These are phyloP conservation scores for Kandelia obovata DNA, from an alignment of 345 rosid species.

Conservation along the genomic window DNA sequence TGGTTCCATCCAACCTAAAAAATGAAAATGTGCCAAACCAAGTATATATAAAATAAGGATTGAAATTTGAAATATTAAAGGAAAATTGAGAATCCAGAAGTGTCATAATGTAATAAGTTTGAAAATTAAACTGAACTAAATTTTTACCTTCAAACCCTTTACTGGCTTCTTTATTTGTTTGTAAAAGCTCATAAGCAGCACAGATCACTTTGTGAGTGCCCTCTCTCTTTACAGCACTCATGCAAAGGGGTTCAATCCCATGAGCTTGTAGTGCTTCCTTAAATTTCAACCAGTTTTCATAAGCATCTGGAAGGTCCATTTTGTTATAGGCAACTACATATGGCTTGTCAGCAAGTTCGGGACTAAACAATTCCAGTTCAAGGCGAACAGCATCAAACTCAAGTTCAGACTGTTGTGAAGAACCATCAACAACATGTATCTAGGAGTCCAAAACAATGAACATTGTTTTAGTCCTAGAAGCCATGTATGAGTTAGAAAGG, in stretches of 20 bases:
- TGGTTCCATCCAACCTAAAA: slow-evolving; percentile 33
- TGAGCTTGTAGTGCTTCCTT: slow-evolving; percentile 57
- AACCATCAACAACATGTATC: slow-evolving; percentile 94
- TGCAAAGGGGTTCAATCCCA: slow-evolving; percentile 68
- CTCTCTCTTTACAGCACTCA: slow-evolving; percentile 79
- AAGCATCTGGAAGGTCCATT: slow-evolving; percentile 90
- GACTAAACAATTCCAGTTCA: slow-evolving; percentile 86
- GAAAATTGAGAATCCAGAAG: not conserved
- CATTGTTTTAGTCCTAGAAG: not conserved
- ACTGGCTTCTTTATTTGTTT: slow-evolving; percentile 45
- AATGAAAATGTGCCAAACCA: slow-evolving; percentile 14
- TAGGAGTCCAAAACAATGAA: slow-evolving; percentile 24
- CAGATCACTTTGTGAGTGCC: slow-evolving; percentile 72
- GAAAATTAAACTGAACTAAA: slow-evolving; percentile 2
- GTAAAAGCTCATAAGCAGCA: slow-evolving; percentile 60
- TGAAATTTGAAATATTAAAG: not conserved
- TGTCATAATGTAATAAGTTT: not conserved
- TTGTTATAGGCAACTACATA: slow-evolving; percentile 77
- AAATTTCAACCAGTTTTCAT: slow-evolving; percentile 68
- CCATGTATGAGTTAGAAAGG: not conserved
- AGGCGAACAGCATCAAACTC: slow-evolving; percentile 95
- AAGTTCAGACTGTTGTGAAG: slow-evolving; percentile 70
- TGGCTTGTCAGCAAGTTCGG: slow-evolving; percentile 80
- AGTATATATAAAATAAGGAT: not conserved
- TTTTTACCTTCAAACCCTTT: slow-evolving; percentile 54